Evolutionary conservation across 768 basidiomycete species (phyloP).

Genomic region (Leccinum fibrillosum): DNA sequence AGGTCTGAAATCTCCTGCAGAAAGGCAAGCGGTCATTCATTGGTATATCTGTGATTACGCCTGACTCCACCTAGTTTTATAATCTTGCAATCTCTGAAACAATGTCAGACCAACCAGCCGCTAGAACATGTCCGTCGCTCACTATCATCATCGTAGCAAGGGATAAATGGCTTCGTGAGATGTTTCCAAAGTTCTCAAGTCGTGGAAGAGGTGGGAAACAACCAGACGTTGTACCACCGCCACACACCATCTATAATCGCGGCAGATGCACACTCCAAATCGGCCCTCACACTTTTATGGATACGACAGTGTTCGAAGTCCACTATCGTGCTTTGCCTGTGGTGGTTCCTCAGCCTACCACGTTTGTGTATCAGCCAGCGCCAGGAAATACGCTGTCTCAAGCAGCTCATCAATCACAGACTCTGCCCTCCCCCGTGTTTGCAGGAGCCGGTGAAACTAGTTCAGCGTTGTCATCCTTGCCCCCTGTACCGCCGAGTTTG

Average conservation of each 20-base stretch:
- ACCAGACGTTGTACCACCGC: constrained; percentile 52
- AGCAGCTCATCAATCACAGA: constrained; percentile 24
- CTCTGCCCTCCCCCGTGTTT: constrained; percentile 15
- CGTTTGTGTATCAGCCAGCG: constrained; percentile 27
- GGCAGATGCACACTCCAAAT: constrained; percentile 71
- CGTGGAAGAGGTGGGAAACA: constrained; percentile 58
- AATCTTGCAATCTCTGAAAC: constrained; percentile 63
- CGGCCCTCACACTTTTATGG: constrained; percentile 70
- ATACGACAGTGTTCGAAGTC: constrained; percentile 71
- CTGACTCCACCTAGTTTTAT: constrained; percentile 44
- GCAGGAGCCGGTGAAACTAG: constrained; percentile 31
- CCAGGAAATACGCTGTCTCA: constrained; percentile 28
- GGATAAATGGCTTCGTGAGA: constrained; percentile 61
- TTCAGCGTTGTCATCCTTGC: constrained; percentile 44
- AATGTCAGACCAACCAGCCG: constrained; percentile 45
- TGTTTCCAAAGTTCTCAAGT: constrained; percentile 70
- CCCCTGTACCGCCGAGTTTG: constrained; percentile 51
- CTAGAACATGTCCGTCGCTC: constrained; percentile 13
- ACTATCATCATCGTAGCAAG: constrained; percentile 46
- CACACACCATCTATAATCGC: constrained; percentile 61
- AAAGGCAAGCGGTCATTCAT: constrained; percentile 45
- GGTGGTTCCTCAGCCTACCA: constrained; percentile 19
- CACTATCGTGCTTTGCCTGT: constrained; percentile 51
- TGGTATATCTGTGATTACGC: neutral
- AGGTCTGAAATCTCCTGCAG: constrained; percentile 45